Conservation (phyloP, 495 filamentous ascomycete species). For the Neurospora terricola region DNA sequence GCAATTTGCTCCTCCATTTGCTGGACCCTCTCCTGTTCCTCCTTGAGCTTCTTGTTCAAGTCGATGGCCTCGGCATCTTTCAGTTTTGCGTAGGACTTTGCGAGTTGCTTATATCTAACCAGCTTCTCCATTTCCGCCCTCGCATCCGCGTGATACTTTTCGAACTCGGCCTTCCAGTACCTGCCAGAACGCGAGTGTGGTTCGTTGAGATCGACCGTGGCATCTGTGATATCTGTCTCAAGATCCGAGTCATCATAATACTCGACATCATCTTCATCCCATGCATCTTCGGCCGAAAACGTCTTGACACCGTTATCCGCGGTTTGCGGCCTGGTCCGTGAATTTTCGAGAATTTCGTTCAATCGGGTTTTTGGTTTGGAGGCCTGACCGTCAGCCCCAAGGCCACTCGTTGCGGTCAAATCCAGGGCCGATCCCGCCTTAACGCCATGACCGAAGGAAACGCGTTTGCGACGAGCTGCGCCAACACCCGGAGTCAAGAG, state of each 20-base stretch:
- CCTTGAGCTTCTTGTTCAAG: conserved; percentile 58
- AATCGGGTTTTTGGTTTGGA: conserved; percentile 39
- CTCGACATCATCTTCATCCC: conserved; percentile 27
- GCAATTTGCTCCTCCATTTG: conserved; percentile 48
- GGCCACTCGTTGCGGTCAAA: conserved; percentile 32
- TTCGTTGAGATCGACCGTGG: conserved; percentile 66
- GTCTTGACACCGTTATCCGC: conserved; percentile 12
- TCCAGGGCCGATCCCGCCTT: conserved; percentile 21
- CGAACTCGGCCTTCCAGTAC: conserved; percentile 90
- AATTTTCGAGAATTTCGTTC: conserved; percentile 42
- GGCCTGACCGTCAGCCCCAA: conserved; percentile 45
- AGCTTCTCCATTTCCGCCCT: conserved; percentile 67
- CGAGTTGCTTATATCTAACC: conserved; percentile 68
- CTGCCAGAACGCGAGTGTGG: conserved; percentile 77
- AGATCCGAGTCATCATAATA: conserved; percentile 20
- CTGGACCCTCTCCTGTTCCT: conserved; percentile 46
- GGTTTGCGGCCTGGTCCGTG: conserved; percentile 17
- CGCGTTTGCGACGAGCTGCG: conserved; percentile 70
- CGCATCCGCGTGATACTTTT: conserved; percentile 72
- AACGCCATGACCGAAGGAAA: conserved; percentile 70
- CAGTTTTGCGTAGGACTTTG: conserved; percentile 80
- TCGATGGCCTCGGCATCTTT: conserved; percentile 75
- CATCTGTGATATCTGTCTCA: conserved; percentile 51
- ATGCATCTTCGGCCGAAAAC: conserved; percentile 28
- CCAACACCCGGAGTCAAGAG: conserved; percentile 83